Conservation (phyloP, 306 rosid genomes). For the Corylus heterophylla region DNA sequence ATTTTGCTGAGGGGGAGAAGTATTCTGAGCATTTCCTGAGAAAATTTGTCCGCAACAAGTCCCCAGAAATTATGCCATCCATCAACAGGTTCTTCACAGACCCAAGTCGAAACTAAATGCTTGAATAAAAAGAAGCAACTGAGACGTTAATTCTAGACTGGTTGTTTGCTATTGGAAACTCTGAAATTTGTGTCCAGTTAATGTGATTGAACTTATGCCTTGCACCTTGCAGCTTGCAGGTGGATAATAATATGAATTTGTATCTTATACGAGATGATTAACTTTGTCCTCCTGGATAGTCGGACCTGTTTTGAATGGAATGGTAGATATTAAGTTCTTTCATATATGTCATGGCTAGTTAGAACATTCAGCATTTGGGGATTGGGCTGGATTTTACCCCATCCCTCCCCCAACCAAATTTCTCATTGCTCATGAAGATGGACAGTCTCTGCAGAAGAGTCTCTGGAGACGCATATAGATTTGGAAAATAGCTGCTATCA, state of each 20-base stretch:
- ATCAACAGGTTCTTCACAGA: constrained; percentile 71
- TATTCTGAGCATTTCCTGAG: constrained; percentile 68
- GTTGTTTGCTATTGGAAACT: constrained; percentile 2
- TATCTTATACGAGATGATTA: constrained; percentile 6
- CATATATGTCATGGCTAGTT: not conserved
- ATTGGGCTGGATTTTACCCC: too few species aligned
- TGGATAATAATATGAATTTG: constrained; percentile 27
- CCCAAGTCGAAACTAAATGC: constrained; percentile 55
- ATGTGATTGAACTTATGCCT: constrained; percentile 21
- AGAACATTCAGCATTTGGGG: not conserved
- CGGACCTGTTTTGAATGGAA: not conserved
- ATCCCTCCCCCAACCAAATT: not conserved
- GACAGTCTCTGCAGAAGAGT: not conserved
- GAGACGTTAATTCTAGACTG: constrained; percentile 11
- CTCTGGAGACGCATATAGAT: too few species aligned
- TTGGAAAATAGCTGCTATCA: too few species aligned
- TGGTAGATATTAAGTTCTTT: not conserved
- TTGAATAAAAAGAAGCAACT: constrained; percentile 4
- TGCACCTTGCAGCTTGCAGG: constrained; percentile 9
- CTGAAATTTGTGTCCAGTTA: constrained; percentile 20
- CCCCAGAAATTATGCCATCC: constrained; percentile 77
- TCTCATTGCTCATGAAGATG: not conserved
- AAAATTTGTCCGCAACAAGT: constrained; percentile 65
- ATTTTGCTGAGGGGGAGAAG: constrained; percentile 77
- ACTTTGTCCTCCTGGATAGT: not conserved